Percentiles rank a stretch among this genome's conserved stretches.
These are phyloP conservation scores for Cronartium quercuum DNA, from an alignment of 1,284 basidiomycete genomes.

Conservation along the genomic window DNA sequence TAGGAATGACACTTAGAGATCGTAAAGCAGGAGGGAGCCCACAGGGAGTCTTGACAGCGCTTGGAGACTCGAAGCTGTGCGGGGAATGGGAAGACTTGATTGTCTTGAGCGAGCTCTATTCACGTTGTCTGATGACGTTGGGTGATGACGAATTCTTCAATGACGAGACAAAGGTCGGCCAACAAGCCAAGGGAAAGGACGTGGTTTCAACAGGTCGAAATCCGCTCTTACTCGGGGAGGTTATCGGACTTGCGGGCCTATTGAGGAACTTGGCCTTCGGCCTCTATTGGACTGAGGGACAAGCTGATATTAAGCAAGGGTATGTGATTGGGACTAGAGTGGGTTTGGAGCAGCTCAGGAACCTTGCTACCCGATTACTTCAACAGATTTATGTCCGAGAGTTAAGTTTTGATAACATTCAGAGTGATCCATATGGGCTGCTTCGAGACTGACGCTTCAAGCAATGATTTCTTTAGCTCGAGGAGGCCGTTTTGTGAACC, in stretches of 20 bases:
- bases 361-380: slow-evolving; percentile 67
- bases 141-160: slow-evolving; percentile 95
- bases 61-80: slow-evolving; percentile 10
- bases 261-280: slow-evolving; percentile 71
- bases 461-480: slow-evolving; percentile 57
- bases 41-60: slow-evolving; percentile 53
- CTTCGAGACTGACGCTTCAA: neutral
- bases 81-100: slow-evolving; percentile 59
- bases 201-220: slow-evolving; percentile 54
- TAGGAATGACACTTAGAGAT: slow-evolving; percentile 52
- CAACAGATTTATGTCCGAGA: slow-evolving; percentile 76
- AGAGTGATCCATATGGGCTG: neutral
- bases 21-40: slow-evolving; percentile 56
- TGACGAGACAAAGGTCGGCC: slow-evolving; percentile 39
- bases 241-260: slow-evolving; percentile 62
- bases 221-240: slow-evolving; percentile 75
- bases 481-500: slow-evolving; percentile 68
- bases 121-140: slow-evolving; percentile 78
- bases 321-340: slow-evolving; percentile 54
- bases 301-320: slow-evolving; percentile 48
- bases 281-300: slow-evolving; percentile 66
- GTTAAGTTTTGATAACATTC: slow-evolving; percentile 54
- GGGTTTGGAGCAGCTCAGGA: slow-evolving; percentile 55
- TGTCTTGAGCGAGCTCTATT: slow-evolving; percentile 75
- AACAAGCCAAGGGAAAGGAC: slow-evolving; percentile 39